Base-by-base conservation (phyloP, 2,329 filamentous ascomycete species). In the Pyricularia grisea region DNA sequence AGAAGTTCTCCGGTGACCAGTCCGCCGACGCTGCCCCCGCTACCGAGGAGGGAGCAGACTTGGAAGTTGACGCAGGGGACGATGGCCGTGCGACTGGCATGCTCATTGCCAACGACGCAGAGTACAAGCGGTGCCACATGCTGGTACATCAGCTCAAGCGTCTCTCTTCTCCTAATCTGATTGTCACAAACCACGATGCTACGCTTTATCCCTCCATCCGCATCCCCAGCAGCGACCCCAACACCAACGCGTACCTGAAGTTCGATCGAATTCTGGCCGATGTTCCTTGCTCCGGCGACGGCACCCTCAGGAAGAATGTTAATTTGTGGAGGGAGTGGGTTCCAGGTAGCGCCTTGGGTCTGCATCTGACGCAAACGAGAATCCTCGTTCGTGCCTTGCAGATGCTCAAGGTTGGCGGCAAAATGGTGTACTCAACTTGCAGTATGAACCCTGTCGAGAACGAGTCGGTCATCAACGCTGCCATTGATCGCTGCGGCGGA, bases 361-460 rank as follows among this genome's bases (percentile, higher is more conserved):
- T 99, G 42, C 92, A 97, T 79, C 82, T 88, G 42, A 96, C 93
- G 1, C 95, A 99, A 80, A 86, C 93, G 64, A 87, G 94, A 65
- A 99, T 99, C 73, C 83, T 99, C 66, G 92, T 97, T 69, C 90
- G 95, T 71, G 92, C 95, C 36, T 84, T 99, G 67, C 94, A 98
- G 81, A 93, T 99, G 89, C 87, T 99, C 73, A 98, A 97, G 83
- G 91, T 93, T 69, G 94, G 95, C 60, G 95, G 95, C 67, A 88
- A 94, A 72, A 92, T 98, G 31, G 94, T 99, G 68, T 99, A 98
- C 82, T 98, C 94, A 3, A 99, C 95, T 25, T 99, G 95, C 85
- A 97, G 93, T 79, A 93, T 99, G 92, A 99, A 99, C 80, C 95
- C 95, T 0, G 88, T 98, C 31, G 95, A 99, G 82, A 97, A 99